A percentile compares a stretch with the other conserved stretches of the same genome.
Conservation (phyloP, 805 yeast genomes). For the Nakazawaea peltata region DNA sequence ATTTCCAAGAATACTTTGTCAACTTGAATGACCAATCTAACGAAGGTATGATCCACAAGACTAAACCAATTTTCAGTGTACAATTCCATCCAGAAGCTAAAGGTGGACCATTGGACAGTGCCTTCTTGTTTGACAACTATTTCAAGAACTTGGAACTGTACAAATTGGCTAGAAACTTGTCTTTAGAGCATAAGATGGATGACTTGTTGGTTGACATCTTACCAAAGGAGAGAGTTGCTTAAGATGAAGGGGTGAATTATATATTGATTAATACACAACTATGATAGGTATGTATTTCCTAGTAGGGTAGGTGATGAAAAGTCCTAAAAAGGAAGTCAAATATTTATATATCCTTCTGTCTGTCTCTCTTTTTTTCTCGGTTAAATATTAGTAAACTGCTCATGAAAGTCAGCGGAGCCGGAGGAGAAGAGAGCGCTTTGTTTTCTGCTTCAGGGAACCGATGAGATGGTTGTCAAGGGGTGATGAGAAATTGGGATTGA, state of each 20-base stretch:
- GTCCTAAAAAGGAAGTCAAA: no score
- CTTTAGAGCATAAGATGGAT: conserved; percentile 30
- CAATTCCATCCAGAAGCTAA: conserved; percentile 99
- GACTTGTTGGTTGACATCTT: conserved; percentile 51
- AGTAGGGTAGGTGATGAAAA: no score
- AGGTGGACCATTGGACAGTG: conserved; percentile 96
- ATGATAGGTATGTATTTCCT: no score
- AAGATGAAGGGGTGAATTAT: conserved; percentile 11
- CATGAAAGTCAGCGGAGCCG: no score
- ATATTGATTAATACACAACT: no score
- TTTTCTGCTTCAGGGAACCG: no score
- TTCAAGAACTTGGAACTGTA: conserved; percentile 59
- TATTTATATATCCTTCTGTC: no score
- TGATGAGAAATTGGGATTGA: no score
- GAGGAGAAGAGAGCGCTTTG: no score
- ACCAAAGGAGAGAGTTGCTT: conserved; percentile 57
- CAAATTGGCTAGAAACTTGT: conserved; percentile 34
- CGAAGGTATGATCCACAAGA: conserved; percentile 91
- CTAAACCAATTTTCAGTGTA: conserved; percentile 88
- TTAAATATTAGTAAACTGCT: no score
- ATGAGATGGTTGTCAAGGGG: no score
- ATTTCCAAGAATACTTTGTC: conserved; percentile 82
- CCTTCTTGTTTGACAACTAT: conserved; percentile 86
- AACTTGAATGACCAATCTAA: conserved; percentile 93
- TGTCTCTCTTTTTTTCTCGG: no score